Evolutionary conservation across 2,329 filamentous ascomycete species (phyloP).

Genomic region (Juglanconis oblonga): DNA sequence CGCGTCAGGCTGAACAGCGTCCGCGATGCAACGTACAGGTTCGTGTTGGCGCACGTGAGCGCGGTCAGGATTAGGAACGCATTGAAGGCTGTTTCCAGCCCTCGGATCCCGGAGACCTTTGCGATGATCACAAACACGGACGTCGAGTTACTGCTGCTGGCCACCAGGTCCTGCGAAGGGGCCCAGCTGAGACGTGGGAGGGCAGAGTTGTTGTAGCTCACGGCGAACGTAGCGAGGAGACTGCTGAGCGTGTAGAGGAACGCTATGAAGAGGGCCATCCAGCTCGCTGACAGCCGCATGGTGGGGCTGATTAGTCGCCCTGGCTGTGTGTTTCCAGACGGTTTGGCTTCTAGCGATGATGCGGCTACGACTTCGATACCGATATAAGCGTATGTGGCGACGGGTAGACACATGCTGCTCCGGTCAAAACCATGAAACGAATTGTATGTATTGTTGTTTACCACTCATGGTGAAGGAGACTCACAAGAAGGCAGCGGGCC

Average conservation of each 20-base stretch:
- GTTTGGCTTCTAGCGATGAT: conserved; percentile 29
- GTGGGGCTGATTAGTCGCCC: conserved; percentile 23
- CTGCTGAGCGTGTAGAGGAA: conserved; percentile 26
- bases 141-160: neutral
- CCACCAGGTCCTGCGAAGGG: neutral
- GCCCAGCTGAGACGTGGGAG: conserved; percentile 26
- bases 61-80: conserved; percentile 31
- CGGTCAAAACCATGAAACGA: too few relatives aligned
- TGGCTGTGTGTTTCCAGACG: conserved; percentile 19
- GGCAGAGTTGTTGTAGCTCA: conserved; percentile 20
- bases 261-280: conserved; percentile 26
- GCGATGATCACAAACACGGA: conserved; percentile 17
- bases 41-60: conserved; percentile 31
- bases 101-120: conserved; percentile 15
- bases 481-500: conserved; percentile 26
- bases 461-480: conserved; percentile 1
- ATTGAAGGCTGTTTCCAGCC: conserved; percentile 29
- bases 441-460: too few relatives aligned
- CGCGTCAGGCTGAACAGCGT: conserved; percentile 31
- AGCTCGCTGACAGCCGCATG: conserved; percentile 25
- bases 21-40: conserved; percentile 33
- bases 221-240: conserved; percentile 25
- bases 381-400: conserved; percentile 31
- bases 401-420: conserved; percentile 27
- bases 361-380: conserved; percentile 32